Percentiles rank a stretch among this genome's conserved stretches.
Evolutionary conservation across 208 protist genomes (phyloP).

Genomic region (Leishmania martiniquensis): DNA sequence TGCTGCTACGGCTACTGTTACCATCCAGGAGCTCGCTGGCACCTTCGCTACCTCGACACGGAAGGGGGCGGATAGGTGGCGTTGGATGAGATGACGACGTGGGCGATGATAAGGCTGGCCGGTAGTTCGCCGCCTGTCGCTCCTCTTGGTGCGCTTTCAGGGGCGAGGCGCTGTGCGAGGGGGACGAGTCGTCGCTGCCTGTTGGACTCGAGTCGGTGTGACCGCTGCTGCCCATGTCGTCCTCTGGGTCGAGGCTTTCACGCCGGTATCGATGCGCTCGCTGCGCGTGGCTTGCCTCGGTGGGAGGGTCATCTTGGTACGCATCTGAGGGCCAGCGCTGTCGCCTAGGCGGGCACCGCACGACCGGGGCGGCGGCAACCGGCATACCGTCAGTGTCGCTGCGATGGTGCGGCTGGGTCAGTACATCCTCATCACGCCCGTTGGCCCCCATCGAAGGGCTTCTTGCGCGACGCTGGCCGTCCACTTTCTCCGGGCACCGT

Average conservation of each 20-base stretch:
- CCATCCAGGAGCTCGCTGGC: background rate
- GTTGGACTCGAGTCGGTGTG: background rate
- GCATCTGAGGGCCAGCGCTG: slow-evolving; percentile 36
- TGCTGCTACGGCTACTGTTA: background rate
- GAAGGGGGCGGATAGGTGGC: slow-evolving; percentile 1
- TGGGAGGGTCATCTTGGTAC: slow-evolving; percentile 31
- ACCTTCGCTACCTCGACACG: background rate
- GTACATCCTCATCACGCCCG: slow-evolving; percentile 23
- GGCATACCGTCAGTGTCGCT: background rate
- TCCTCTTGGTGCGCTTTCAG: slow-evolving; percentile 7
- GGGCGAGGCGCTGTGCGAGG: slow-evolving; percentile 11
- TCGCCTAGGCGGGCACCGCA: slow-evolving; percentile 14
- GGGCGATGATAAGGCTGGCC: background rate
- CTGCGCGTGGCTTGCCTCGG: slow-evolving; percentile 22
- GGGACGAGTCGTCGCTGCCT: slow-evolving; percentile 10
- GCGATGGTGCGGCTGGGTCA: slow-evolving; percentile 31
- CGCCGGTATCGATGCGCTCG: slow-evolving; percentile 4
- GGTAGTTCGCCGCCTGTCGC: background rate
- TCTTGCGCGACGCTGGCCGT: background rate
- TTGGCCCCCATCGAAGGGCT: background rate
- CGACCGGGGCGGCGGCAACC: background rate
- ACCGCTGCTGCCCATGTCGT: slow-evolving; percentile 30
- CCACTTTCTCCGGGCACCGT: background rate
- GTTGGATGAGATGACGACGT: too few relatives aligned
- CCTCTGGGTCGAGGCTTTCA: slow-evolving; percentile 32